phyloP scores from a whole-genome alignment of 805 yeast genomes.

The Ogataea chonburiensis region DNA sequence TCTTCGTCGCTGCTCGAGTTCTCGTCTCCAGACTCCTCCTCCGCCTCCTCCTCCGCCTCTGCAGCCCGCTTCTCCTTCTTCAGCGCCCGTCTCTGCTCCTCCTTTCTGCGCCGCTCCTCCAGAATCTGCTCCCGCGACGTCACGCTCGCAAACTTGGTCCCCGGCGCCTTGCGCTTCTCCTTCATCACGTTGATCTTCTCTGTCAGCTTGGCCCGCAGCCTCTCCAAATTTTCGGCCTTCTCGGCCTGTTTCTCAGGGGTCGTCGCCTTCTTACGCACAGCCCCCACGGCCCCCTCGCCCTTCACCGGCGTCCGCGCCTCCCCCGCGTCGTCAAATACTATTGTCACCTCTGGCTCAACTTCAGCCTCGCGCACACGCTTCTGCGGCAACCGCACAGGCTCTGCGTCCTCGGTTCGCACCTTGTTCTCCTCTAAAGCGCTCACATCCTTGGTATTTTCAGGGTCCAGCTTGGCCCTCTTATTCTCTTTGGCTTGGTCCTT shows the following conservation, averaged over 20 bases:
- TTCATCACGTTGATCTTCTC: slow-evolving; percentile 66
- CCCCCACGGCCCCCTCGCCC: slow-evolving; percentile 32
- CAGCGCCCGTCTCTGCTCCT: slow-evolving; percentile 37
- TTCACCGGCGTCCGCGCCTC: slow-evolving; percentile 40
- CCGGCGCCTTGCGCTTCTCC: slow-evolving; percentile 89
- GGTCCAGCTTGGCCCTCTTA: slow-evolving; percentile 75
- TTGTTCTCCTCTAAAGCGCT: slow-evolving; percentile 62
- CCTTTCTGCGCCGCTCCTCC: slow-evolving; percentile 57
- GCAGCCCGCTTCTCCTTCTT: slow-evolving; percentile 33
- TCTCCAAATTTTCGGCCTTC: slow-evolving; percentile 55
- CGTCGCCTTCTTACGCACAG: slow-evolving; percentile 26
- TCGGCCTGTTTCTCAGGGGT: slow-evolving; percentile 50
- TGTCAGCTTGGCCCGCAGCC: slow-evolving; percentile 75
- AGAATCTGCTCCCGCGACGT: slow-evolving; percentile 78
- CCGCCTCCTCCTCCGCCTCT: slow-evolving; percentile 1
- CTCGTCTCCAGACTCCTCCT: slow-evolving; percentile 36
- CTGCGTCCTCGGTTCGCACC: slow-evolving; percentile 53
- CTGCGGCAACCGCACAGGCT: slow-evolving; percentile 40
- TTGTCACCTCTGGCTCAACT: slow-evolving; percentile 21
- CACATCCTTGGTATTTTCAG: slow-evolving; percentile 46
- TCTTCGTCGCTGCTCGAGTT: slow-evolving; percentile 29
- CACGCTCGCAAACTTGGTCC: slow-evolving; percentile 81
- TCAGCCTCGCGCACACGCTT: slow-evolving; percentile 15
- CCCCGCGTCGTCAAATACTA: slow-evolving; percentile 14
- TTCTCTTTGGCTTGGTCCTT: slow-evolving; percentile 61